Percentiles rank a stretch among this genome's conserved stretches.
These are phyloP conservation scores for Exserohilum rostratum DNA, from an alignment of 2,329 filamentous ascomycete species.

Conservation along the genomic window DNA sequence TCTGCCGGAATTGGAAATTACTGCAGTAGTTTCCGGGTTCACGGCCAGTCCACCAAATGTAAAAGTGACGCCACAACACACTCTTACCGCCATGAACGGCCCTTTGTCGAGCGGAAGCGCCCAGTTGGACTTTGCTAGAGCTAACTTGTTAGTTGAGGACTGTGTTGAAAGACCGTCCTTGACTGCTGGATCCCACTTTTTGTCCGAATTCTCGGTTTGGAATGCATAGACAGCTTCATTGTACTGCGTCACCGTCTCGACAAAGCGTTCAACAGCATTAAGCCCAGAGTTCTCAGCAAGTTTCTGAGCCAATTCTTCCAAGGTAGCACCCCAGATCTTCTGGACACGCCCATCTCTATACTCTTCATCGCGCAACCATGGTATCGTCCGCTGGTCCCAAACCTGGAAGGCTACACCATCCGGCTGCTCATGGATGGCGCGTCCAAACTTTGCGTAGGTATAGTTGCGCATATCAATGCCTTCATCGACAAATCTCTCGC, in stretches of 20 bases:
- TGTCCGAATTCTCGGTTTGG: conserved; percentile 52
- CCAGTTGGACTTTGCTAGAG: conserved; percentile 69
- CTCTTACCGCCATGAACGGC: conserved; percentile 68
- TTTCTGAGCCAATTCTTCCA: conserved; percentile 63
- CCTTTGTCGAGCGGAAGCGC: conserved; percentile 62
- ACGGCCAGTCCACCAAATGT: conserved; percentile 70
- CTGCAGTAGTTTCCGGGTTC: conserved; percentile 59
- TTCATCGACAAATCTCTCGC: conserved; percentile 69
- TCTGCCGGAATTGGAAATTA: conserved; percentile 55
- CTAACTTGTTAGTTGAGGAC: conserved; percentile 52
- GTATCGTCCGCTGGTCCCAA: conserved; percentile 62
- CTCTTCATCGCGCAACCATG: conserved; percentile 66
- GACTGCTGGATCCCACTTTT: conserved; percentile 64
- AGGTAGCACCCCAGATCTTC: conserved; percentile 57
- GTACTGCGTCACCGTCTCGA: conserved; percentile 61
- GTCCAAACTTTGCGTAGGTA: conserved; percentile 70
- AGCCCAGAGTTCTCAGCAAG: conserved; percentile 55
- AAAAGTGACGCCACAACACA: conserved; percentile 70
- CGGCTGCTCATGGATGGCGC: conserved; percentile 65
- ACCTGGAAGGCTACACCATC: conserved; percentile 67
- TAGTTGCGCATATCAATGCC: conserved; percentile 69
- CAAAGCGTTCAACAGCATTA: conserved; percentile 53
- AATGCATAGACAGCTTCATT: conserved; percentile 62
- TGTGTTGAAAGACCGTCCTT: conserved; percentile 68
- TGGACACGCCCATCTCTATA: conserved; percentile 65